Base-by-base conservation (phyloP, 148 eudicot species). In the Drosera capensis region DNA sequence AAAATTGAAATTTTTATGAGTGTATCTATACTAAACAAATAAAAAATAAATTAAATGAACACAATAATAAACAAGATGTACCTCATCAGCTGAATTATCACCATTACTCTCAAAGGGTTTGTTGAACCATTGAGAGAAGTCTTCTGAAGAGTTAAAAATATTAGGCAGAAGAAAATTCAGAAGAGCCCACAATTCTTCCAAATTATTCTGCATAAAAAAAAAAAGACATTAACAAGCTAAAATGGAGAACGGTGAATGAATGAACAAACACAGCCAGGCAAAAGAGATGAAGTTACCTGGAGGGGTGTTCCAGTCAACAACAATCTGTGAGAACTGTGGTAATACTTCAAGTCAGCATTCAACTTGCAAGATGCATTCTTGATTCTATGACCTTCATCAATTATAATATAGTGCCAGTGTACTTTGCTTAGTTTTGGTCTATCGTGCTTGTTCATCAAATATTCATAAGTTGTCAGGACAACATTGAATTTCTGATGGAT, bases 331-430 rank as follows among this genome's bases (percentile, higher is more conserved):
- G 94, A 73, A 56, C 97, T 90, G 28, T 65, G 87, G 68, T 90
- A 90, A 57, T 67, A 85, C 70, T 78, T 90, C 71, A 90, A 55
- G 34, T 90, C 97, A 54, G 97, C 97, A 71, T 90, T 90, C 57
- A 90, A 68, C 68, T 90, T 90, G 80, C 97, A 90, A 20, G 95
- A 90, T 50, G 97, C 97, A 73, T 90, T 90, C 72, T 90, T 90
- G 36, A 90, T 90, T 18, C 97, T 87, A 62, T 90, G 95, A 25
- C 97, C 97, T 71, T 90, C 97, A 57, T 90, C 97, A 56, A 90
- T 90, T 40, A 90, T 90, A 59, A 90, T 62, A 52, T 90, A 84
- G 64, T 76, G 99, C 99, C 99, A 90, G 13, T 67, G 68, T 54
- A 90, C 41, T 62, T 90, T 90, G 70, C 93, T 80, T 46, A 90